phyloP scores from a whole-genome alignment of 164 flowering plant species.

The Nymphaea thermarum region DNA sequence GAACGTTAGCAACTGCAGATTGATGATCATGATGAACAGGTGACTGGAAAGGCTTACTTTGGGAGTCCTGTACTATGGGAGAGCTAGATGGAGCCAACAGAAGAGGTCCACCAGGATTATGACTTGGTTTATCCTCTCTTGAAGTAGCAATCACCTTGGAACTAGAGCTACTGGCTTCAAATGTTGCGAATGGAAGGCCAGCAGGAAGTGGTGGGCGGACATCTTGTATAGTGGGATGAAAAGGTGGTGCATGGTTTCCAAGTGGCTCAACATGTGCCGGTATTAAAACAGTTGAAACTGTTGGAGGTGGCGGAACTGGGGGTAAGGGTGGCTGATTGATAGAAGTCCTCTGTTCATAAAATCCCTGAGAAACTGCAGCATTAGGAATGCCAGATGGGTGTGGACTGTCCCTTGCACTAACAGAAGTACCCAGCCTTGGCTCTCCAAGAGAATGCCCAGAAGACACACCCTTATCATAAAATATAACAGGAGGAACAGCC shows the following conservation, averaged over 20 bases:
- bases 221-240: conserved; percentile 29
- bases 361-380: conserved; percentile 36
- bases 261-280: conserved; percentile 28
- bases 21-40: conserved; percentile 52
- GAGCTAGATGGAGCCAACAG: conserved; percentile 9
- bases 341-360: conserved; percentile 43
- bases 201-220: conserved; percentile 25
- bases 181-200: conserved; percentile 33
- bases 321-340: conserved; percentile 80
- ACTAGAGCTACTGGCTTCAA: conserved; percentile 16
- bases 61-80: conserved; percentile 10
- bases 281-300: conserved; percentile 35
- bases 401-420: conserved; percentile 26
- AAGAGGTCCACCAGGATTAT: conserved; percentile 4
- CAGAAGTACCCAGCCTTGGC: conserved; percentile 33
- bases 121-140: conserved; percentile 16
- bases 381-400: conserved; percentile 25
- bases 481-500: conserved; percentile 23
- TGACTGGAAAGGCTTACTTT: conserved; percentile 11
- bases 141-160: conserved; percentile 3
- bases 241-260: conserved; percentile 37
- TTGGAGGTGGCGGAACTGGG: conserved; percentile 71
- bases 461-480: conserved; percentile 24
- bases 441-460: conserved; percentile 25
- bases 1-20: conserved; percentile 21